phyloP scores from a whole-genome alignment of 2,329 filamentous ascomycete genomes.

The Diaporthe aspalathi region DNA sequence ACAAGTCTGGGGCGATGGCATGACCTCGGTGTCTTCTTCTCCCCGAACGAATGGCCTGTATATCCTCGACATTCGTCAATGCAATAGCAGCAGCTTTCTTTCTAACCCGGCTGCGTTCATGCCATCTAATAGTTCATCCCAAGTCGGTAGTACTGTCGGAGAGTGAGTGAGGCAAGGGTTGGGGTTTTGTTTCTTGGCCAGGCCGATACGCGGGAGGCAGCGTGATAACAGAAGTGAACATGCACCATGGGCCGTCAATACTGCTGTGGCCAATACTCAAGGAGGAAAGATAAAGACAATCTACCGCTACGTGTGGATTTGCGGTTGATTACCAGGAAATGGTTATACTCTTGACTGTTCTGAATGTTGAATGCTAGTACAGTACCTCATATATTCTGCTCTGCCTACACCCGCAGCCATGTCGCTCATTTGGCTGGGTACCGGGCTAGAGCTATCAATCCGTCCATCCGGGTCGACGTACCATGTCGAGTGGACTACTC shows the following conservation, averaged over 20 bases:
- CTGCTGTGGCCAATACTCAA: neutral
- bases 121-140: neutral
- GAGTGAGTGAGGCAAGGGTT: neutral
- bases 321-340: neutral
- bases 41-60: neutral
- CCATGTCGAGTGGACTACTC: neutral
- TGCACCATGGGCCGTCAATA: neutral
- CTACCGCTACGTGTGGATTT: neutral
- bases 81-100: too few species aligned
- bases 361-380: neutral
- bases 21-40: neutral
- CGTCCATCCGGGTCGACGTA: neutral
- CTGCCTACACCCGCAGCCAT: neutral
- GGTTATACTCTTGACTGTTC: neutral
- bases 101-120: neutral
- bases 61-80: neutral
- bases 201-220: neutral
- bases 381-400: too few species aligned
- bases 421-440: neutral
- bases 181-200: neutral
- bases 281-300: neutral
- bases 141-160: neutral
- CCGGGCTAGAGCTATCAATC: neutral
- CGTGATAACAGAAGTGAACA: neutral
- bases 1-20: neutral